Evolutionary conservation across 208 protist genomes (phyloP).

Genomic region (Trypanosomatidae sp.): DNA sequence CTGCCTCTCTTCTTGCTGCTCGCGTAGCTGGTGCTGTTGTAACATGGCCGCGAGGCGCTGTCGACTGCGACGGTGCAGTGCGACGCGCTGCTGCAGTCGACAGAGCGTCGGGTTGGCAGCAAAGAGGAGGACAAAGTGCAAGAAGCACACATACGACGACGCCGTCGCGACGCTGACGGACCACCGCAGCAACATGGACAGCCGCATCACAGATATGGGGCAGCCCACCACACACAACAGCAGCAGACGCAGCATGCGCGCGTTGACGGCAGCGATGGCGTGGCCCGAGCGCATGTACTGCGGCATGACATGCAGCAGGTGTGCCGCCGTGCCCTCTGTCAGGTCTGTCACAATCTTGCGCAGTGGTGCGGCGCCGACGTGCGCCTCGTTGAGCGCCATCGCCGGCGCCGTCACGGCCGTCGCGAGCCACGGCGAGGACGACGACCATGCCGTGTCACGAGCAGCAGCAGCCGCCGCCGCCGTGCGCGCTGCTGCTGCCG

Average conservation of each 20-base stretch:
- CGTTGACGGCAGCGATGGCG: slow-evolving; percentile 4
- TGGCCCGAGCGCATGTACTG: not conserved
- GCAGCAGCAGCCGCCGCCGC: too few species aligned
- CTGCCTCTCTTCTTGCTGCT: not conserved
- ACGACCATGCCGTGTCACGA: not conserved
- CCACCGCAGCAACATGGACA: too few species aligned
- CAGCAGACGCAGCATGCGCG: not conserved
- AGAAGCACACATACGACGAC: slow-evolving; percentile 15
- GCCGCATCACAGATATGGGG: not conserved
- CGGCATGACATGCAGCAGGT: not conserved
- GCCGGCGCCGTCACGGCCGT: slow-evolving; percentile 1
- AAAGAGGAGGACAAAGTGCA: slow-evolving; percentile 19
- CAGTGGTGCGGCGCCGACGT: not conserved
- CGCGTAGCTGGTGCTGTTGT: not conserved
- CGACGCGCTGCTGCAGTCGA: not conserved
- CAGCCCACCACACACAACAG: not conserved
- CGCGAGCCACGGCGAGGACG: not conserved
- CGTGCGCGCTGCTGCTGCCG: too few species aligned
- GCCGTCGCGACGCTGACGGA: slow-evolving; percentile 15
- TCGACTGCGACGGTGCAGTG: not conserved
- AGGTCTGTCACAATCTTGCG: not conserved
- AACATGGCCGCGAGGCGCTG: not conserved
- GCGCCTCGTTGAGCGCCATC: slow-evolving; percentile 13
- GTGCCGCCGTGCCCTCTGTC: not conserved
- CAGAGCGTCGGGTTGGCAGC: not conserved